Conservation (phyloP, 306 rosid genomes). For the Bauhinia variegata region DNA sequence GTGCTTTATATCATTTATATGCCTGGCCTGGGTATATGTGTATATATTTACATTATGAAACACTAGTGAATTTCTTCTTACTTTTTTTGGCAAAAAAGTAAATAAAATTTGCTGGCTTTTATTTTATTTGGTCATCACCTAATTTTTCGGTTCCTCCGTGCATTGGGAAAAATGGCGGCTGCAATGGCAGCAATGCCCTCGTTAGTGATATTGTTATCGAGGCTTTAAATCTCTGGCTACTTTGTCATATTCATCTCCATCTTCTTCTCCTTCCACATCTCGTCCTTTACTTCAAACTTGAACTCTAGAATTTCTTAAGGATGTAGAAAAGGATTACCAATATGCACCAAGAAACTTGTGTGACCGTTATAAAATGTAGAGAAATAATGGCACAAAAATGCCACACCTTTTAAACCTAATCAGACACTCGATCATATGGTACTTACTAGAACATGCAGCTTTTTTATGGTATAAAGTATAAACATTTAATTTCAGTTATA, state of each 20-base stretch:
- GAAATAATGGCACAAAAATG: constrained; percentile 16
- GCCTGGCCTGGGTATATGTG: too few relatives aligned
- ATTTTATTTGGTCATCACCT: not conserved
- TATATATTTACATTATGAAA: too few relatives aligned
- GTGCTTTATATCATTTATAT: too few relatives aligned
- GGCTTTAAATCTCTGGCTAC: constrained; percentile 46
- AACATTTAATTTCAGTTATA: not conserved
- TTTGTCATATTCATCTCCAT: constrained; percentile 50
- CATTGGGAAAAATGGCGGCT: constrained; percentile 33
- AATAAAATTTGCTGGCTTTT: too few relatives aligned
- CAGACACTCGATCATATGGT: not conserved
- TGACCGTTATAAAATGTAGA: constrained; percentile 7
- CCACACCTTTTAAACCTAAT: constrained; percentile 9
- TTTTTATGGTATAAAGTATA: not conserved
- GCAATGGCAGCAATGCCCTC: constrained; percentile 50
- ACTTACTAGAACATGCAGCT: not conserved
- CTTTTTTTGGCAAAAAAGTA: too few relatives aligned
- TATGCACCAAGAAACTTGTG: constrained; percentile 11
- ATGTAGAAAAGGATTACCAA: too few relatives aligned
- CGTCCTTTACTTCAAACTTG: constrained; percentile 85
- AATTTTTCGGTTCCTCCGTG: not conserved
- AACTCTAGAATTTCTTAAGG: constrained; percentile 5
- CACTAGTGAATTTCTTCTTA: too few relatives aligned
- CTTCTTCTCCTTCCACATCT: constrained; percentile 47
- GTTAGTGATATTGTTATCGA: constrained; percentile 29